These are phyloP conservation scores for Penicillium alfredii DNA, from an alignment of 495 filamentous ascomycete genomes.

Conservation along the genomic window DNA sequence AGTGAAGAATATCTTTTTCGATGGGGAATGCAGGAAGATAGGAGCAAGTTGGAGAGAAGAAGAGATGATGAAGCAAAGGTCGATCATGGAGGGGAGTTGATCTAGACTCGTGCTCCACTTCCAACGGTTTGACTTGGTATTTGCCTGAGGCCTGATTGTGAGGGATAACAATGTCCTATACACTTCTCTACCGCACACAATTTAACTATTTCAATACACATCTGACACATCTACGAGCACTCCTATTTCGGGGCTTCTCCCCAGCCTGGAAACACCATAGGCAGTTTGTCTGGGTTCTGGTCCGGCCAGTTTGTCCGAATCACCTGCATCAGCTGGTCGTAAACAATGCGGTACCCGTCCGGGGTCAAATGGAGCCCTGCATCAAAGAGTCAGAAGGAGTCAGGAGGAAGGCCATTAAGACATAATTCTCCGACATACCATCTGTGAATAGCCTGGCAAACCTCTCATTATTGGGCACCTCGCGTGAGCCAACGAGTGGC, in stretches of 20 bases:
- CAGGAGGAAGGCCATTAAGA: background rate
- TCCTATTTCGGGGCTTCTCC: constrained; percentile 38
- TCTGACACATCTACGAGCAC: background rate
- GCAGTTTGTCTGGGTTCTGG: constrained; percentile 46
- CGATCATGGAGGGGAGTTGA: constrained; percentile 13
- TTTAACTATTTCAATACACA: background rate
- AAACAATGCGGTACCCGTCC: constrained; percentile 54
- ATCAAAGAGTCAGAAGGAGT: constrained; percentile 8
- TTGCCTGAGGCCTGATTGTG: too few relatives aligned
- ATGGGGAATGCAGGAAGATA: constrained; percentile 1
- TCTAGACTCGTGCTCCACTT: constrained; percentile 24
- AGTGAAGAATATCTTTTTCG: too few relatives aligned
- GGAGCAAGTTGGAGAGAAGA: constrained; percentile 6
- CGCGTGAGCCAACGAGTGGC: constrained; percentile 46
- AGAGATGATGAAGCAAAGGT: constrained; percentile 17
- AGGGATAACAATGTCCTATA: too few relatives aligned
- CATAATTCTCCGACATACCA: constrained; percentile 35
- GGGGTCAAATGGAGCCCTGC: constrained; percentile 61
- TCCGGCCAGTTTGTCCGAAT: constrained; percentile 55
- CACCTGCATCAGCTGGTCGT: constrained; percentile 46
- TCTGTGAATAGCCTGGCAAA: constrained; percentile 52
- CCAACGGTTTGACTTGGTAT: constrained; percentile 9
- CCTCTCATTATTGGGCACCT: constrained; percentile 41
- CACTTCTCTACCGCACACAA: background rate
- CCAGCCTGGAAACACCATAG: constrained; percentile 51